Conservation (phyloP, 2,329 filamentous ascomycete species). For the Penicillium sp. region DNA sequence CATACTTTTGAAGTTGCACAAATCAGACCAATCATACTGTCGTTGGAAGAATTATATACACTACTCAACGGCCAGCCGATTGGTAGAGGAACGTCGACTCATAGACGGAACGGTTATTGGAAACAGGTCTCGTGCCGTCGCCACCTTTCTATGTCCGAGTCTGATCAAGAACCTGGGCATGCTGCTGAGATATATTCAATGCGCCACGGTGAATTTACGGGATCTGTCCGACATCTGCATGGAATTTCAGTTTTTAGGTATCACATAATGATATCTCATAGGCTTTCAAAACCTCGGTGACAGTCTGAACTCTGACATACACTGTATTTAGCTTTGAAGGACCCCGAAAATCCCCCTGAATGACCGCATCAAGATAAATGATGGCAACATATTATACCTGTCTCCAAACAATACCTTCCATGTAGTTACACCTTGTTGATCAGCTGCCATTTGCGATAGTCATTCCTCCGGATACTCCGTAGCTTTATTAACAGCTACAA, state of each 20-base stretch:
- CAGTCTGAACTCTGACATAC: neutral
- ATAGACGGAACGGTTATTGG: neutral
- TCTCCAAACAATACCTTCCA: neutral
- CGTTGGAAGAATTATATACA: neutral
- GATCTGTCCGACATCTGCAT: neutral
- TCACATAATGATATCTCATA: neutral
- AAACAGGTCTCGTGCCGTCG: neutral
- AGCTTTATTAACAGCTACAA: constrained; percentile 1
- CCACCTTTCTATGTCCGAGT: neutral
- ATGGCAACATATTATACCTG: neutral
- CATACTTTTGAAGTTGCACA: neutral
- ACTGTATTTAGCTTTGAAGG: neutral
- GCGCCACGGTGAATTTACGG: neutral
- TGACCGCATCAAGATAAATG: neutral
- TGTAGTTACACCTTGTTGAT: constrained; percentile 17
- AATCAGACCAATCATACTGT: neutral
- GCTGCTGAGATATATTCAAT: neutral
- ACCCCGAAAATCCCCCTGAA: neutral
- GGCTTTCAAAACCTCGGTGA: neutral
- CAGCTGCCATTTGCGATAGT: constrained; percentile 11
- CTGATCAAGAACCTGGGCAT: neutral
- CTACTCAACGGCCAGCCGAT: neutral
- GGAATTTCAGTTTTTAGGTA: too few relatives aligned
- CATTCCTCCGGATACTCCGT: constrained; percentile 1
- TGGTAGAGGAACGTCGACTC: neutral